These are phyloP conservation scores for Mycena citricolor DNA, from an alignment of 1,284 basidiomycete species.

Conservation along the genomic window DNA sequence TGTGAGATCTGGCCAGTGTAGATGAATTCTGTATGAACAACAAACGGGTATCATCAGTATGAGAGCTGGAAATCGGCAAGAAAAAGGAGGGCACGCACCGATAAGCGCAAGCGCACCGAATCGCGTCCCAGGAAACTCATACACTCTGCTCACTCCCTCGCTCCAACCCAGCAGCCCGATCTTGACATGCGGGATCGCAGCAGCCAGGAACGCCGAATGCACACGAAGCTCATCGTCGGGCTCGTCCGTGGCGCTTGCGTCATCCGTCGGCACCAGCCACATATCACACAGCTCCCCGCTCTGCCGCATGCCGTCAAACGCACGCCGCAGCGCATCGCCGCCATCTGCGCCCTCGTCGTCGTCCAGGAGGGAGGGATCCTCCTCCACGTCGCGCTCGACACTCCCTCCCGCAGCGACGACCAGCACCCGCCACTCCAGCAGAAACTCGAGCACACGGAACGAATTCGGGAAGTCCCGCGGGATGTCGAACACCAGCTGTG, in stretches of 20 bases:
- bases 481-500: slow-evolving; percentile 35
- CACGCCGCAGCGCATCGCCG: slow-evolving; percentile 20
- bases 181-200: slow-evolving; percentile 23
- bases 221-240: slow-evolving; percentile 26
- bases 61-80: slow-evolving; percentile 5
- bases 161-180: slow-evolving; percentile 8
- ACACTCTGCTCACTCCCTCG: slow-evolving; percentile 1
- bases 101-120: slow-evolving; percentile 22
- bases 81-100: slow-evolving; percentile 17
- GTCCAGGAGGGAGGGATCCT: no score
- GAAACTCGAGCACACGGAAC: slow-evolving; percentile 31
- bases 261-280: slow-evolving; percentile 26
- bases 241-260: slow-evolving; percentile 12
- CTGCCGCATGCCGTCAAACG: slow-evolving; percentile 32
- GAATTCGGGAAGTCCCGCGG: slow-evolving; percentile 27
- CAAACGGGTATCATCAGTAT: slow-evolving; percentile 10
- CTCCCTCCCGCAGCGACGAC: slow-evolving; percentile 34
- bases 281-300: slow-evolving; percentile 32
- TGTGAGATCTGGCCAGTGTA: slow-evolving; percentile 26
- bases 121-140: slow-evolving; percentile 18
- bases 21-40: slow-evolving; percentile 22
- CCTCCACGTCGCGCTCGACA: slow-evolving; percentile 21
- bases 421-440: slow-evolving; percentile 32
- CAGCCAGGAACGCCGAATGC: slow-evolving; percentile 36
- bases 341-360: slow-evolving; percentile 15